Evolutionary conservation across 495 filamentous ascomycete species (phyloP), one percentile per base, ranked within the genome.

Genomic region (Penicillium maclennaniae): DNA sequence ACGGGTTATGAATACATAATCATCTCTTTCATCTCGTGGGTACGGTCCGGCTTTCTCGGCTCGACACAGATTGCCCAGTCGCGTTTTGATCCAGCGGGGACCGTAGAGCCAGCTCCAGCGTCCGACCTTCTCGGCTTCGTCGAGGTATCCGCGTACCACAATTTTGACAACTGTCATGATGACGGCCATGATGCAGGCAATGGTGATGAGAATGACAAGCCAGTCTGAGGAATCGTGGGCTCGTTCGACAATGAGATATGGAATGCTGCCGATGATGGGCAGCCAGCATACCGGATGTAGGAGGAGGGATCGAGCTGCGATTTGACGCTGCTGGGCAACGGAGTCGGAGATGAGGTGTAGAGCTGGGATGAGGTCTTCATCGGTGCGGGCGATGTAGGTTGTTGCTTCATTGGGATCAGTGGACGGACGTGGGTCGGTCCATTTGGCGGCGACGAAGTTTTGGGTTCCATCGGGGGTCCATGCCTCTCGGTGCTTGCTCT

Each of bases 281-380:
- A 73, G 59, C 0, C 83, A 63, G 38, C 66, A 65, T 28, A 75
- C 38, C 0, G 80, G 79, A 58, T 83, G 74, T 52, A 73, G 71
- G 37, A 88, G 67, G 7, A 89, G 59, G 43, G 73, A 60, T 7
- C 59, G 61, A 12, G 76, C 70, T n/a, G 84, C 76, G 6, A 69
- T 23, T 60, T 84, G 78, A 21, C 83, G 79, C 57, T 87, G 83
- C 56, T 88, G 83, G 14, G 83, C 82, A 45, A 89, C 71, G 37
- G 77, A 79, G 65, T 81, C 73, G 12, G 82, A 69, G 49, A 85
- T 69, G 9, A 85, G 75, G 31, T 69, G 69, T 16, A 84, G 69
- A 6, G 78, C 72, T 14, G 71, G 54, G 36, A 71, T 58, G 41
- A 69, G 66, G 49, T 82, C 76, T 31, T 60, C 46, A 6, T 67